A percentile compares a stretch with the other conserved stretches of the same genome.
phyloP scores from a whole-genome alignment of 2,329 filamentous ascomycete genomes.

The Knoxdaviesia capensis region DNA sequence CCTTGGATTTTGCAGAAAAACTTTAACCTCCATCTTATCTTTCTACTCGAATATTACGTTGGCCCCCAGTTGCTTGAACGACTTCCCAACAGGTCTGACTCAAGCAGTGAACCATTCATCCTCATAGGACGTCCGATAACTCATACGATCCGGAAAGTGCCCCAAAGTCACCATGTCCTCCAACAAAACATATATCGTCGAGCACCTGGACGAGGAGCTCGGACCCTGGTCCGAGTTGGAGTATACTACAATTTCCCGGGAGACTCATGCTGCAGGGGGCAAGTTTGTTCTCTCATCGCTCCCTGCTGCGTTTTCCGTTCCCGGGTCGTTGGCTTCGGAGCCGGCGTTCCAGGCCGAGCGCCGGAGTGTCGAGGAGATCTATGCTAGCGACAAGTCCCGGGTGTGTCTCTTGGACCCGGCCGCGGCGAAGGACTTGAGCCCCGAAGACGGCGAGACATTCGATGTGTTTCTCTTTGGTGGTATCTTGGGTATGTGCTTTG shows the following conservation, averaged over 20 bases:
- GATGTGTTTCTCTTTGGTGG: constrained; percentile 91
- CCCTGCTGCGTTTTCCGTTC: constrained; percentile 46
- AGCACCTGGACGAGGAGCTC: constrained; percentile 89
- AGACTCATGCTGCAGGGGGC: constrained; percentile 47
- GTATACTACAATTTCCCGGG: constrained; percentile 70
- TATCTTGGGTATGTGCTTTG: constrained; percentile 51
- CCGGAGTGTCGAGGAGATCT: constrained; percentile 66
- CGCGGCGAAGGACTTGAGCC: constrained; percentile 60
- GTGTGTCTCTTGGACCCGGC: constrained; percentile 84
- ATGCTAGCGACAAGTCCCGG: constrained; percentile 47
- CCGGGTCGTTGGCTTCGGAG: constrained; percentile 29
- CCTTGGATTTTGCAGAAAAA: no score
- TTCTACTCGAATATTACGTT: no score
- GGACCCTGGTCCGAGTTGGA: constrained; percentile 89
- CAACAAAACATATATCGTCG: constrained; percentile 61
- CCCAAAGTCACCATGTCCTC: neutral
- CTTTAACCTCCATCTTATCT: no score
- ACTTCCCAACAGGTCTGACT: no score
- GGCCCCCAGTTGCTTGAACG: no score
- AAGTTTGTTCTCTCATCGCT: constrained; percentile 71
- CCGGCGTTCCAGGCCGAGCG: constrained; percentile 52
- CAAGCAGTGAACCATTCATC: no score
- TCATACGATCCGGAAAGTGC: no score
- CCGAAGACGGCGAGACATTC: constrained; percentile 65
- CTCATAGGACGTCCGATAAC: no score